These are phyloP conservation scores for Meyerozyma smithsonii DNA, from an alignment of 1,139 yeast species.

Conservation along the genomic window DNA sequence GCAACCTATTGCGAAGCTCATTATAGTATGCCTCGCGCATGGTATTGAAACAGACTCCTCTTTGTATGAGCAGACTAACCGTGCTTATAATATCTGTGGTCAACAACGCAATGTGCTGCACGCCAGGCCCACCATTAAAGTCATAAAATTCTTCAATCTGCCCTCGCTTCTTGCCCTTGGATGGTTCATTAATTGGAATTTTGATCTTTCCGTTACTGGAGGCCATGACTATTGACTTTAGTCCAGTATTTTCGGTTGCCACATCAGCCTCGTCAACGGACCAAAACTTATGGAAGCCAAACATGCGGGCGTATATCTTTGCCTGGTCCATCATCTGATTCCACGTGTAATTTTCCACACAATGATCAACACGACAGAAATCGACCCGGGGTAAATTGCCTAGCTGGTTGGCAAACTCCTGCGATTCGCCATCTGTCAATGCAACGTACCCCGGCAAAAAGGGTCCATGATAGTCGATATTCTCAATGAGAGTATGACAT, in stretches of 20 bases:
- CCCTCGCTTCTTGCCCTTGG: slow-evolving; percentile 56
- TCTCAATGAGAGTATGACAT: slow-evolving; percentile 62
- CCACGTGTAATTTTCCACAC: slow-evolving; percentile 78
- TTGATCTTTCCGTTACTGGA: slow-evolving; percentile 60
- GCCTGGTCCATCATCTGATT: slow-evolving; percentile 57
- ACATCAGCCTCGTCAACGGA: slow-evolving; percentile 75
- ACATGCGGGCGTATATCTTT: slow-evolving; percentile 50
- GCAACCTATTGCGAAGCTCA: slow-evolving; percentile 41
- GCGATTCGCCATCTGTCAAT: slow-evolving; percentile 5
- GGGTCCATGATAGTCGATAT: slow-evolving; percentile 37
- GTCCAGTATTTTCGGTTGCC: slow-evolving; percentile 63
- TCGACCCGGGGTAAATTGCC: slow-evolving; percentile 28
- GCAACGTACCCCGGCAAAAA: slow-evolving; percentile 56
- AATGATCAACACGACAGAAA: slow-evolving; percentile 57
- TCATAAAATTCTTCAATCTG: slow-evolving; percentile 82
- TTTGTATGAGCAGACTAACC: slow-evolving; percentile 44
- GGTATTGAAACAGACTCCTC: slow-evolving; percentile 69
- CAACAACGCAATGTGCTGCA: slow-evolving; percentile 72
- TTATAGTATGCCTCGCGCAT: slow-evolving; percentile 56
- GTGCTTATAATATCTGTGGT: slow-evolving; percentile 58
- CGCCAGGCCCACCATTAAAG: slow-evolving; percentile 73
- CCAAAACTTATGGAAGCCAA: slow-evolving; percentile 79
- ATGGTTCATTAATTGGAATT: slow-evolving; percentile 86
- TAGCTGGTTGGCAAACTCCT: slow-evolving; percentile 6
- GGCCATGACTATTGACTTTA: slow-evolving; percentile 74